Conservation (phyloP, 1,284 basidiomycete species). For the Apiotrichum gracile region DNA sequence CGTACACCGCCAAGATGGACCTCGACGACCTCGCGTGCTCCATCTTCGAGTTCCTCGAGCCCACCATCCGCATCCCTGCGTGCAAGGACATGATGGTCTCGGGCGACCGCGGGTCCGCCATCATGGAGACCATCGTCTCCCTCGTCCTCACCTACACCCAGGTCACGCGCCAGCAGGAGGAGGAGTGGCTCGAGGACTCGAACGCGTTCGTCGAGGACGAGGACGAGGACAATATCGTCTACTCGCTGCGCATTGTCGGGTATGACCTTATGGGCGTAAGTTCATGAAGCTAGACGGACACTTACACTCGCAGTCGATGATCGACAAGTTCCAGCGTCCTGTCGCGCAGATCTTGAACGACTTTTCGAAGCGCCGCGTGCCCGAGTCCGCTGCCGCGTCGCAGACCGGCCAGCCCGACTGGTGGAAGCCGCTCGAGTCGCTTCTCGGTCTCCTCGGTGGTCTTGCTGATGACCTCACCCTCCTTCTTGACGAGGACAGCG, state of each 20-base stretch:
- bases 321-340: conserved; percentile 60
- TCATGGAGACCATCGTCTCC: conserved; percentile 55
- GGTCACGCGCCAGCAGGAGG: conserved; percentile 77
- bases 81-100: conserved; percentile 20
- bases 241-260: conserved; percentile 74
- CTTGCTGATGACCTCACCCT: conserved; percentile 71
- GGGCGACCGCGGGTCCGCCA: conserved; percentile 44
- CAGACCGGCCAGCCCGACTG: conserved; percentile 41
- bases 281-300: conserved; percentile 3
- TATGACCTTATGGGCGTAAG: conserved; percentile 76
- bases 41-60: conserved; percentile 74
- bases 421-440: conserved; percentile 83
- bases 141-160: conserved; percentile 69
- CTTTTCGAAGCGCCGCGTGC: conserved; percentile 52
- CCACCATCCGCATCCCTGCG: conserved; percentile 49
- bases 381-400: conserved; percentile 30
- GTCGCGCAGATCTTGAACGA: conserved; percentile 58
- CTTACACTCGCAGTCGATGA: conserved; percentile 55
- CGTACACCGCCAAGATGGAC: conserved; percentile 61
- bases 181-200: conserved; percentile 80
- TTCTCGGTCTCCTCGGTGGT: conserved; percentile 76
- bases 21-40: conserved; percentile 63
- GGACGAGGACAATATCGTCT: conserved; percentile 79
- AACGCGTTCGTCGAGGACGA: conserved; percentile 92
- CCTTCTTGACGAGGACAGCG: conserved; percentile 66